Evolutionary conservation across 2,329 filamentous ascomycete genomes (phyloP).

Genomic region (Aspergillus transmontanensis): DNA sequence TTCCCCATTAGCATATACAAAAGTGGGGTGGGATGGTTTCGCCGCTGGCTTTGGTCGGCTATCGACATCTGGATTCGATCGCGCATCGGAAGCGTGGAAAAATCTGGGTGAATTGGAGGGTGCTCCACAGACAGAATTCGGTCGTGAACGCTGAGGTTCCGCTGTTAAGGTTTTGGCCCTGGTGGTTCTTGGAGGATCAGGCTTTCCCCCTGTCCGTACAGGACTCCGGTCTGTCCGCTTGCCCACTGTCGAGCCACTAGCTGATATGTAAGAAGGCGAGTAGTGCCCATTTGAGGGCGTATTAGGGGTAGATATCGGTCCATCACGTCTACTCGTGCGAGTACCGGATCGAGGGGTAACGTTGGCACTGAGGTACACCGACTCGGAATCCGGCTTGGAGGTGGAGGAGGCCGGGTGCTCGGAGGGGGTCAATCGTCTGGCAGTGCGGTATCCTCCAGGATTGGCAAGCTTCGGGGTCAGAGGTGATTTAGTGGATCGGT

Average conservation of each 20-base stretch:
- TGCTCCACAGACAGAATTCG: constrained; percentile 38
- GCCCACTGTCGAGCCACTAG: constrained; percentile 23
- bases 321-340: constrained; percentile 72
- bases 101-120: constrained; percentile 65
- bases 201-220: constrained; percentile 30
- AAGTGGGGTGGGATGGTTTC: constrained; percentile 34
- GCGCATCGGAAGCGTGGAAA: constrained; percentile 86
- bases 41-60: constrained; percentile 27
- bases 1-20: constrained; percentile 42
- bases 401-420: constrained; percentile 38
- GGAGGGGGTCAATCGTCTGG: constrained; percentile 36
- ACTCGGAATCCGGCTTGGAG: constrained; percentile 52
- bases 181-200: constrained; percentile 34
- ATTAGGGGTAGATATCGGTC: constrained; percentile 66
- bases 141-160: constrained; percentile 38
- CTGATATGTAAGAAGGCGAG: constrained; percentile 32
- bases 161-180: constrained; percentile 42
- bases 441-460: constrained; percentile 32
- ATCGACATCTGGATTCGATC: constrained; percentile 46
- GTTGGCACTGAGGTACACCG: constrained; percentile 64
- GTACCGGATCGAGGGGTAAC: constrained; percentile 78
- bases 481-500: constrained; percentile 58
- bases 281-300: constrained; percentile 32
- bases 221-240: constrained; percentile 39
- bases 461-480: constrained; percentile 62